Evolutionary conservation across 305 asterid species (phyloP).

Genomic region (Fraxinus dipetala): DNA sequence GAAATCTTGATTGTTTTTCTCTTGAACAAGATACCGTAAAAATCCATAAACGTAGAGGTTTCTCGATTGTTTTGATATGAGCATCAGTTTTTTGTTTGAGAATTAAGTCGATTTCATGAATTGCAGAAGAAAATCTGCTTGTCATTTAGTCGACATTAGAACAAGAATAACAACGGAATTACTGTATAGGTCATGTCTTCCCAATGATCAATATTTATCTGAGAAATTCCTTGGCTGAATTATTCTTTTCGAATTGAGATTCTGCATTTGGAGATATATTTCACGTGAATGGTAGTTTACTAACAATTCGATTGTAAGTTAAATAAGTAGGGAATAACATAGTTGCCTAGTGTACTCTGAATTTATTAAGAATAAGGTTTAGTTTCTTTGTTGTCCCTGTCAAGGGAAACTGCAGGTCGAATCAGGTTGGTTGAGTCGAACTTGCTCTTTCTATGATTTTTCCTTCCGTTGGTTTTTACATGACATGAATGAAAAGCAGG

Average conservation of each 20-base stretch:
- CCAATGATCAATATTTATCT: neutral
- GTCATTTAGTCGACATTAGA: neutral
- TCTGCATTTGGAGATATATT: neutral
- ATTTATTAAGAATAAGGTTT: neutral
- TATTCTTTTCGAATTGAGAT: neutral
- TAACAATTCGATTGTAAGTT: neutral
- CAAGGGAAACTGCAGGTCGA: neutral
- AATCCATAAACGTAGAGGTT: neutral
- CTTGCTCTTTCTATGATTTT: neutral
- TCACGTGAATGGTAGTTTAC: neutral
- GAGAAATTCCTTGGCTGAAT: slow-evolving; percentile 5
- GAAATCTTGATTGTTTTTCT: neutral
- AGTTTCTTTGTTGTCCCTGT: neutral
- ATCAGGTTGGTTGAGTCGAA: neutral
- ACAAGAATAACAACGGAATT: neutral
- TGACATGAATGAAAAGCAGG: neutral
- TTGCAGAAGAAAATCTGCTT: neutral
- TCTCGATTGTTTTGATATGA: neutral
- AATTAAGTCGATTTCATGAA: neutral
- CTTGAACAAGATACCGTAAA: neutral
- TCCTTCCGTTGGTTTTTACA: neutral
- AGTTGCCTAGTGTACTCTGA: neutral
- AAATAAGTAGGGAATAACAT: neutral
- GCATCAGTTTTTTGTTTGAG: neutral
- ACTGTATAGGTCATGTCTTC: neutral